Conservation (phyloP, 1,284 basidiomycete genomes). For the Inonotus obliquus region DNA sequence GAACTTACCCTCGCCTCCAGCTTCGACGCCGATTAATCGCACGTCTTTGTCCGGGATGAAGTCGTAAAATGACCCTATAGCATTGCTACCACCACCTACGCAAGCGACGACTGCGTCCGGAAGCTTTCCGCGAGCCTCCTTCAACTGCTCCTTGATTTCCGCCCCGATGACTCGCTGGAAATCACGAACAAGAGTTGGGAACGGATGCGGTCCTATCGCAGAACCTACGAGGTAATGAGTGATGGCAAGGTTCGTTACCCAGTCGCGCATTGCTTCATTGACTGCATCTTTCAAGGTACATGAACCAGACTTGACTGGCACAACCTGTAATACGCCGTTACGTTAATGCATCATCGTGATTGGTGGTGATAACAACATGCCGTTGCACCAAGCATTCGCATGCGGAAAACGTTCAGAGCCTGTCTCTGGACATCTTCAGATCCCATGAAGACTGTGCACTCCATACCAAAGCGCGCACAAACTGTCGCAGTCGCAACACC, state of each 20-base stretch:
- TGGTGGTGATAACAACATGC: conserved; percentile 33
- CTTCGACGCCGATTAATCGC: conserved; percentile 89
- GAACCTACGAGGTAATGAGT: conserved; percentile 98
- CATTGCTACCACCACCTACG: conserved; percentile 96
- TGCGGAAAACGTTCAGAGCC: conserved; percentile 96
- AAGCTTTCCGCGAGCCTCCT: conserved; percentile 73
- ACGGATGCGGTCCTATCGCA: conserved; percentile 96
- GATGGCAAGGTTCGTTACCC: conserved; percentile 92
- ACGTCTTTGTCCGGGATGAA: conserved; percentile 87
- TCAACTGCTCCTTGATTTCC: conserved; percentile 90
- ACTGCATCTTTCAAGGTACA: conserved; percentile 97
- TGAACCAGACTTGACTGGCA: conserved; percentile 93
- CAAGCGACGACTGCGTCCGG: conserved; percentile 96
- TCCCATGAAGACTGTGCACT: conserved; percentile 98
- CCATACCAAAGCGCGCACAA: conserved; percentile 93
- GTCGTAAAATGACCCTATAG: conserved; percentile 95
- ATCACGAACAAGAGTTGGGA: conserved; percentile 98
- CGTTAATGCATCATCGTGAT: background rate
- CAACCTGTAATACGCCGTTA: conserved; percentile 48
- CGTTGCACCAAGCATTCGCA: conserved; percentile 94
- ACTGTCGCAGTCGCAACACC: conserved; percentile 98
- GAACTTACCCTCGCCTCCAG: conserved; percentile 81
- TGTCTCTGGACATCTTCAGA: conserved; percentile 97
- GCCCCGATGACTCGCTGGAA: conserved; percentile 95
- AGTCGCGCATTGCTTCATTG: conserved; percentile 95